These are phyloP conservation scores for Antarctomyces pellizariae DNA, from an alignment of 495 filamentous ascomycete species.

Conservation along the genomic window DNA sequence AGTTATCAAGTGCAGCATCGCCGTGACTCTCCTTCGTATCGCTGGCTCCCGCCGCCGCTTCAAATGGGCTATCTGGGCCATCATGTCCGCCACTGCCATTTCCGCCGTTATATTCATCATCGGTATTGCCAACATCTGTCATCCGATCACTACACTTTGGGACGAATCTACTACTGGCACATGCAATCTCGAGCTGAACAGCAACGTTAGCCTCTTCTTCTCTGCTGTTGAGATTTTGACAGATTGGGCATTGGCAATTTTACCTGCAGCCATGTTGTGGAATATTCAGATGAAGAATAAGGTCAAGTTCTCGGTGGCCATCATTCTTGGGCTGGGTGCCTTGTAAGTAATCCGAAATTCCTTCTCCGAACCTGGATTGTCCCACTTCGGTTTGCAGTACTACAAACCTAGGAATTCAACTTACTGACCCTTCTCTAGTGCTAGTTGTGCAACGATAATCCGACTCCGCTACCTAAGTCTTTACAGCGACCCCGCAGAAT, in stretches of 20 bases:
- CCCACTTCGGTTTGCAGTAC: too few relatives aligned
- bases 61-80: slow-evolving; percentile 3
- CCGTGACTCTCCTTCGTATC: slow-evolving; percentile 1
- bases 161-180: slow-evolving; percentile 7
- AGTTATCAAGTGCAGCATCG: slow-evolving; percentile 3
- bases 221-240: slow-evolving; percentile 7
- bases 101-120: slow-evolving; percentile 5
- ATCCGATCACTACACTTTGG: slow-evolving; percentile 7
- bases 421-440: slow-evolving; percentile 4
- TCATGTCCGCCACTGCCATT: slow-evolving; percentile 2
- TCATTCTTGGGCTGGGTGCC: slow-evolving; percentile 5
- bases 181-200: slow-evolving; percentile 8
- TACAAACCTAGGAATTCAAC: slow-evolving; percentile 1
- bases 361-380: too few relatives aligned
- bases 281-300: slow-evolving; percentile 6
- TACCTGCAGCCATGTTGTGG: slow-evolving; percentile 6
- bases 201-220: slow-evolving; percentile 8
- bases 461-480: slow-evolving; percentile 8
- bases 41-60: slow-evolving; percentile 1
- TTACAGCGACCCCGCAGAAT: slow-evolving; percentile 6
- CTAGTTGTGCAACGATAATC: slow-evolving; percentile 8
- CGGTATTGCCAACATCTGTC: slow-evolving; percentile 8
- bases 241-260: slow-evolving; percentile 7
- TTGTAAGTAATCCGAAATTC: too few relatives aligned
- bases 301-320: slow-evolving; percentile 6